Conservation (phyloP, 768 basidiomycete genomes). For the Boletus rubropictus region DNA sequence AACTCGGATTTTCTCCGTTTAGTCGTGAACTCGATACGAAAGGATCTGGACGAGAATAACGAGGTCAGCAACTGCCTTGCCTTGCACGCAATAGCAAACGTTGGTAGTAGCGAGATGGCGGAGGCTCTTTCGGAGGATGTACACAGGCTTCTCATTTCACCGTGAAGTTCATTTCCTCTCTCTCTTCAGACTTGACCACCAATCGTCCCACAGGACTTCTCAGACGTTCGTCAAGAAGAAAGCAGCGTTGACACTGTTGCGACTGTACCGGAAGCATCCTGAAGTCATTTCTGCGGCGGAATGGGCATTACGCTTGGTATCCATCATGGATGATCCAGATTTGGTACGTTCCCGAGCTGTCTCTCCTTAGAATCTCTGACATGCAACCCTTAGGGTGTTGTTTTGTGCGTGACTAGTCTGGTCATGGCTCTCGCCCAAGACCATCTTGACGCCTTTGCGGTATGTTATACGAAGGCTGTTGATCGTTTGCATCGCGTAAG, state of each 20-base stretch:
- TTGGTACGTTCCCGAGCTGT: slow-evolving; percentile 44
- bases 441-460: slow-evolving; percentile 80
- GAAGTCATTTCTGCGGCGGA: slow-evolving; percentile 89
- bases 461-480: slow-evolving; percentile 93
- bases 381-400: slow-evolving; percentile 65
- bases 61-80: slow-evolving; percentile 96
- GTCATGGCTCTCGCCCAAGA: slow-evolving; percentile 94
- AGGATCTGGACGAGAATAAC: slow-evolving; percentile 91
- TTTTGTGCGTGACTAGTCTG: slow-evolving; percentile 87
- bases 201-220: slow-evolving; percentile 61
- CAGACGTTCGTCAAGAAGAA: slow-evolving; percentile 97
- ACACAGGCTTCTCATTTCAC: slow-evolving; percentile 89
- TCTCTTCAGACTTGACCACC: slow-evolving; percentile 8
- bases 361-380: neutral
- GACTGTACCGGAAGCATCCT: slow-evolving; percentile 93
- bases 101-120: slow-evolving; percentile 97
- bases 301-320: slow-evolving; percentile 92
- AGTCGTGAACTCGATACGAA: slow-evolving; percentile 97
- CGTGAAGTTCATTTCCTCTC: slow-evolving; percentile 45
- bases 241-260: slow-evolving; percentile 86
- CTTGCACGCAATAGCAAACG: slow-evolving; percentile 95
- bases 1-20: slow-evolving; percentile 95
- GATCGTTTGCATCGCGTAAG: slow-evolving; percentile 78
- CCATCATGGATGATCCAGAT: slow-evolving; percentile 93
- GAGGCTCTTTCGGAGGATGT: slow-evolving; percentile 92